Evolutionary conservation across 108 stramenopile genomes (phyloP), one percentile per base, ranked within the genome.

Genomic region (Nitzschia inconspicua): DNA sequence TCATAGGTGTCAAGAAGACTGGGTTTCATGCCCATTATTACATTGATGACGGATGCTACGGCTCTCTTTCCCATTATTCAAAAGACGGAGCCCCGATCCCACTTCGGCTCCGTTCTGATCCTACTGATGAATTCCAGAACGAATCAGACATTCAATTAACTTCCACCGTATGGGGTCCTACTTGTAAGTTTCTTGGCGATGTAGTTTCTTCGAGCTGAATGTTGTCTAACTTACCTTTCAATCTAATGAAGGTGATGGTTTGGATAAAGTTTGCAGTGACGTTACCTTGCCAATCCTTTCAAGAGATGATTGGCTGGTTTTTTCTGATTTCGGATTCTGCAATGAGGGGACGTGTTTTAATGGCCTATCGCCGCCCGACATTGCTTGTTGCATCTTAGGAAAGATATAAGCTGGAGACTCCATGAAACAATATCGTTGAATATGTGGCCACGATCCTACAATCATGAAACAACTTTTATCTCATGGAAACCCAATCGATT

Each of bases 31-130:
- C 41, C 11, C 68, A 78, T 27, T 65, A 68, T 25, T 78, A 78
- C 47, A 70, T 78, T 55, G 77, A 78, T 50, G 77, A 78, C 39
- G 77, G 77, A 36, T 78, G 72, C 42, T 78, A 78, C 32, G 77
- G 77, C 41, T 78, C 77, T 1, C 24, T 78, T 35, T 56, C 66
- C 27, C 57, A 48, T 20, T 34, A 29, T 14, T 44, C 61, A n/a
- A 62, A 60, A 0, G 37, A 44, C 35, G 39, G 42, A 26, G 54
- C 24, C 31, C 63, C 63, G 1, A 18, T 63, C 18, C 63, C 63
- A 3, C 35, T 51, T 4, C 26, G 36, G 34, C 39, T 31, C 36
- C 30, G 34, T 13, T 62, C 35, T 18, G 36, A 29, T 34, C 18
- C 24, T 35, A 54, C 29, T 41, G 37, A 42, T 16, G 16, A 27